Evolutionary conservation across 2,329 filamentous ascomycete genomes (phyloP).

Genomic region (Aspergillus aculeatus): DNA sequence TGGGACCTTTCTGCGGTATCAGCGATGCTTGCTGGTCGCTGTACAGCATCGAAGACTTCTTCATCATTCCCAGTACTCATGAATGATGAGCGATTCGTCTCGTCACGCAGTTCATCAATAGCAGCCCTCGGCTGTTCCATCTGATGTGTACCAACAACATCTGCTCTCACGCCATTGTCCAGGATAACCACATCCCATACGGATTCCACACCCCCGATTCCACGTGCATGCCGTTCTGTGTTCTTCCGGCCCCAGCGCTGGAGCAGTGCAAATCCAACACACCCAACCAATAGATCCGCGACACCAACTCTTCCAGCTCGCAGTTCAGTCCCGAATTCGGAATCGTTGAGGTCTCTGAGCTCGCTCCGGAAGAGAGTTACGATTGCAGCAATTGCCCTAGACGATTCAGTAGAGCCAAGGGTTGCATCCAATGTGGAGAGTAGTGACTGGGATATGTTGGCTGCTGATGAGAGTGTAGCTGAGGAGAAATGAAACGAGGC

Average conservation of each 20-base stretch:
- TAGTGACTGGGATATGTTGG: slow-evolving; percentile 45
- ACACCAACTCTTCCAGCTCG: slow-evolving; percentile 42
- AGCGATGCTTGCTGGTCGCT: slow-evolving; percentile 29
- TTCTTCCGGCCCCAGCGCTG: slow-evolving; percentile 48
- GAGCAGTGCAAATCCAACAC: slow-evolving; percentile 46
- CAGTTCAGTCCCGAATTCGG: slow-evolving; percentile 13
- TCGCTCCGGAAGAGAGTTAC: slow-evolving; percentile 48
- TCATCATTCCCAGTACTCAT: slow-evolving; percentile 39
- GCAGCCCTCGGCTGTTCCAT: slow-evolving; percentile 33
- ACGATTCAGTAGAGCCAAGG: slow-evolving; percentile 50
- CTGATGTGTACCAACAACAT: slow-evolving; percentile 46
- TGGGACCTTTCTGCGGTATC: slow-evolving; percentile 27
- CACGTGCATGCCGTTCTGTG: slow-evolving; percentile 42
- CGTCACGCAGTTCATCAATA: slow-evolving; percentile 46
- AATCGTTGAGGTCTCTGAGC: slow-evolving; percentile 37
- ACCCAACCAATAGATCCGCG: slow-evolving; percentile 45
- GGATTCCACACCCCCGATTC: slow-evolving; percentile 44
- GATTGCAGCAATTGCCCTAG: slow-evolving; percentile 49
- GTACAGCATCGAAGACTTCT: slow-evolving; percentile 40
- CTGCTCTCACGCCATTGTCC: slow-evolving; percentile 46
- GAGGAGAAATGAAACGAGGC: slow-evolving; percentile 48
- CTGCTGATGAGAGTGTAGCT: slow-evolving; percentile 43
- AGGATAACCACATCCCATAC: slow-evolving; percentile 51
- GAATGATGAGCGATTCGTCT: slow-evolving; percentile 55
- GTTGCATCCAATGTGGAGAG: slow-evolving; percentile 48